Base-by-base conservation (phyloP, 2,329 filamentous ascomycete species). In the Fusarium graminum region DNA sequence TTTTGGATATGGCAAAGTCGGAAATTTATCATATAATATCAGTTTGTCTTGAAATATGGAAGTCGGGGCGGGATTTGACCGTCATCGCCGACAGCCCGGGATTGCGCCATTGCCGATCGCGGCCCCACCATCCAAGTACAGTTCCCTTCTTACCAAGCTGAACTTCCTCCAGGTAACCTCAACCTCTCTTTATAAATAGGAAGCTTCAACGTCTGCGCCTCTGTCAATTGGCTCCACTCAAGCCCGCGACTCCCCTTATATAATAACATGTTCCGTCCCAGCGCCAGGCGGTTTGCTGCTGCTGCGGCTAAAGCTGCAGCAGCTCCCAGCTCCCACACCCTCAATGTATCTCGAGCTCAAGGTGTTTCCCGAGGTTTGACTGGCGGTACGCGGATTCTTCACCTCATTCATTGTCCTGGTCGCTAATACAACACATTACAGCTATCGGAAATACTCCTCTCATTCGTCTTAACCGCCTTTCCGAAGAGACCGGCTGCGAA, bases 391-490 rank as follows among this genome's bases (percentile, higher is more conserved):
- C 63, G 63, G 40, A 45, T 34, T 16, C 11, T n/a, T 58, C 39
- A 36, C 38, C 22, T 29, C 13, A 14, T 16, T 30, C 16, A 12
- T 46, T 26, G 38, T 9, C 28, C 34, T 51, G 3, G 11, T 14
- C 5, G 12, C 22, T 8, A 16, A 29, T 29, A 39, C 57, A 38
- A 52, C 34, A 26, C 43, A 22, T 13, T 32, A 11, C 32, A 97
- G 95, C 95, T 54, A 98, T 99, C 81, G 95, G 95, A 67, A 98
- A 98, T 80, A 99, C 95, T 0, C 94, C 95, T 2, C 87, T 99
- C 52, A 97, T 99, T 78, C 90, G 92, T 46, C 85, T 99, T 49
- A 94, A 97, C 80, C 88, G 85, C 63, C 89, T 98, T 70, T 98
- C 94, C 39, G 88, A 92, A 61, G 86, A 96, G 75, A 98, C 95